Percentiles rank a stretch among this genome's conserved stretches.
phyloP scores from a whole-genome alignment of 108 stramenopile genomes.

The Pseudonitzschia multiseries region DNA sequence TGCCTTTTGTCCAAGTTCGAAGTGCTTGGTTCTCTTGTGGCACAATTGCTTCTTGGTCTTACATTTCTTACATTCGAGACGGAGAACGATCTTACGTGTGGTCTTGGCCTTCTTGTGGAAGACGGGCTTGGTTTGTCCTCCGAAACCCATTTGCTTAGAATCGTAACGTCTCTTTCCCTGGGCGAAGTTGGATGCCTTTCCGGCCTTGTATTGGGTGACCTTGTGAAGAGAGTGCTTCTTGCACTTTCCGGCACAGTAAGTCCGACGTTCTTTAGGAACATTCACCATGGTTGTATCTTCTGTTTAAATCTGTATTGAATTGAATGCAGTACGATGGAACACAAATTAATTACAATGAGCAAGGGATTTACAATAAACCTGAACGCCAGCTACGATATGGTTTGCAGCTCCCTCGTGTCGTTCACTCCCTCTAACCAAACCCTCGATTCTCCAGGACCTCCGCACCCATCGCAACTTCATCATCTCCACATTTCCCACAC shows the following conservation, averaged over 20 bases:
- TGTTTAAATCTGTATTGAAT: not conserved
- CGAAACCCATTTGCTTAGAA: slow-evolving; percentile 99
- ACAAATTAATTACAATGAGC: no score
- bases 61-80: slow-evolving; percentile 99
- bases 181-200: slow-evolving; percentile 99
- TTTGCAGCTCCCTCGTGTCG: no score
- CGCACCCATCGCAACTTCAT: not conserved
- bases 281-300: slow-evolving; percentile 85
- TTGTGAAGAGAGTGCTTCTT: slow-evolving; percentile 98
- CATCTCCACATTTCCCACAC: not conserved
- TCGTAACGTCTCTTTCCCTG: slow-evolving; percentile 99
- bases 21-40: slow-evolving; percentile 99
- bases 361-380: no score
- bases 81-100: slow-evolving; percentile 98
- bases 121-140: slow-evolving; percentile 99
- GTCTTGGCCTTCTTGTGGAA: slow-evolving; percentile 99
- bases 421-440: no score
- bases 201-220: slow-evolving; percentile 99
- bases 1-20: slow-evolving; percentile 99
- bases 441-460: not conserved
- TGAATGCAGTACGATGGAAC: not conserved
- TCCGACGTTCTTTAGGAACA: slow-evolving; percentile 98
- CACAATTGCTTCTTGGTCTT: slow-evolving; percentile 99
- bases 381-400: no score
- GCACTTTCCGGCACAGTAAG: slow-evolving; percentile 98